These are phyloP conservation scores for Naegleria lovaniensis DNA, from an alignment of 208 protist species.

Conservation along the genomic window DNA sequence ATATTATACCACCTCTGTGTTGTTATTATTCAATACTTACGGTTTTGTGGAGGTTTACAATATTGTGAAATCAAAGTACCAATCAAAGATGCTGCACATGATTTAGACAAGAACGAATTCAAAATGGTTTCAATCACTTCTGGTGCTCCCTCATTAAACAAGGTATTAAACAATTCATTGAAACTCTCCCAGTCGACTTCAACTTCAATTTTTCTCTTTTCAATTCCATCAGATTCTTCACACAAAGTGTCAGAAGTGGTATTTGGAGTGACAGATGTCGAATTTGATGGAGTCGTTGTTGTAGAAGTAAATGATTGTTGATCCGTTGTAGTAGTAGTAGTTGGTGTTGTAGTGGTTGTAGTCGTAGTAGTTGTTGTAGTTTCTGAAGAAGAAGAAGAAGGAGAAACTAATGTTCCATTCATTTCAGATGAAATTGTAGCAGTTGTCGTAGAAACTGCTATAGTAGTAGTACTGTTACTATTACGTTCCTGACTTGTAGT, in stretches of 20 bases:
- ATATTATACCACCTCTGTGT: too few relatives aligned
- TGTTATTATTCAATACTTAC: too few relatives aligned
- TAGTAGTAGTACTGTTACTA: neutral
- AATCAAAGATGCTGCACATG: neutral
- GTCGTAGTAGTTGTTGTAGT: too few relatives aligned
- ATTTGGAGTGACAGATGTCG: neutral
- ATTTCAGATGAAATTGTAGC: too few relatives aligned
- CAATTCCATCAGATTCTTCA: neutral
- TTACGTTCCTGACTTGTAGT: neutral
- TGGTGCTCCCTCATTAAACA: neutral
- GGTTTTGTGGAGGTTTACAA: constrained; percentile 4
- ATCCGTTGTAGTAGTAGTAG: neutral
- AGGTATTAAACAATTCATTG: neutral
- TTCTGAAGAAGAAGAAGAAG: neutral
- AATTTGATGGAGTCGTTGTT: neutral
- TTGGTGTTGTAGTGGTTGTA: neutral
- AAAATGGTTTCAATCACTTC: constrained; percentile 25
- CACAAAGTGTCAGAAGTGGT: neutral
- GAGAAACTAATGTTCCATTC: neutral
- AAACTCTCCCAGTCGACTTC: constrained; percentile 11
- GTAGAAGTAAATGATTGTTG: neutral
- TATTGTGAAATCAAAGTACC: neutral
- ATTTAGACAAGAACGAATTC: neutral
- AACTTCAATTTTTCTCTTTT: neutral
- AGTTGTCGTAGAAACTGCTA: too few relatives aligned